Percentiles rank a stretch among this genome's conserved stretches.
phyloP scores from a whole-genome alignment of 495 filamentous ascomycete genomes.

The Sporormia fimetaria region DNA sequence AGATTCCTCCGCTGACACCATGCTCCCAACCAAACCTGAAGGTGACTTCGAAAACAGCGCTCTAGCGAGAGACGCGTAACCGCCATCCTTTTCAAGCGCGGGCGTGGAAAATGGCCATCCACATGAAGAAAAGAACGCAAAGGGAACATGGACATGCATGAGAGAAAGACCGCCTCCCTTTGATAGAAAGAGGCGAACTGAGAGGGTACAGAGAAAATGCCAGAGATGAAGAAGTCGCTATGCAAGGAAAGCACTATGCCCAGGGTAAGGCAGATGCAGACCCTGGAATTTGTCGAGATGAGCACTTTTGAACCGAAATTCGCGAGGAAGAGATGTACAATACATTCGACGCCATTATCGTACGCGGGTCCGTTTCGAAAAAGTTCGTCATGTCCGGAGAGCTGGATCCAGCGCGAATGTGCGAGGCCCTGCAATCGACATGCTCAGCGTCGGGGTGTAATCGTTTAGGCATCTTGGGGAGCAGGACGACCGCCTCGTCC shows the following conservation, averaged over 20 bases:
- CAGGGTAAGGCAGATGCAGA: slow-evolving; percentile 6
- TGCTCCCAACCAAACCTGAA: too few relatives aligned
- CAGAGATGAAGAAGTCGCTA: slow-evolving; percentile 19
- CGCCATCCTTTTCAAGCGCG: too few relatives aligned
- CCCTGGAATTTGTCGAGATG: slow-evolving; percentile 16
- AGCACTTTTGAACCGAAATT: slow-evolving; percentile 10
- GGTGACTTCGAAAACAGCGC: too few relatives aligned
- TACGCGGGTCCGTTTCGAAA: too few relatives aligned
- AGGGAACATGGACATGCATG: slow-evolving; percentile 8
- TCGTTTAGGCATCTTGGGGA: slow-evolving; percentile 27
- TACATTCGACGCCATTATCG: too few relatives aligned
- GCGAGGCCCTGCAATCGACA: background rate
- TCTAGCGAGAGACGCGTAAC: too few relatives aligned
- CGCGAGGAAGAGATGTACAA: too few relatives aligned
- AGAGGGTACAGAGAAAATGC: slow-evolving; percentile 23
- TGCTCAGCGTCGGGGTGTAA: too few relatives aligned
- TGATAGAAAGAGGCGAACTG: slow-evolving; percentile 6
- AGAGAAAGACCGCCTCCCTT: background rate
- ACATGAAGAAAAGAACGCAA: slow-evolving; percentile 1
- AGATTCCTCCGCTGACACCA: too few relatives aligned
- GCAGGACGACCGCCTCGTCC: slow-evolving; percentile 44
- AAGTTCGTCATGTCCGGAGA: too few relatives aligned
- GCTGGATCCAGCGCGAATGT: too few relatives aligned
- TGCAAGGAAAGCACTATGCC: slow-evolving; percentile 20
- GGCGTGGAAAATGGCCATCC: slow-evolving; percentile 1